Percentiles rank a stretch among this genome's conserved stretches.
phyloP scores from a whole-genome alignment of 768 basidiomycete species.

The Boletales sp. region DNA sequence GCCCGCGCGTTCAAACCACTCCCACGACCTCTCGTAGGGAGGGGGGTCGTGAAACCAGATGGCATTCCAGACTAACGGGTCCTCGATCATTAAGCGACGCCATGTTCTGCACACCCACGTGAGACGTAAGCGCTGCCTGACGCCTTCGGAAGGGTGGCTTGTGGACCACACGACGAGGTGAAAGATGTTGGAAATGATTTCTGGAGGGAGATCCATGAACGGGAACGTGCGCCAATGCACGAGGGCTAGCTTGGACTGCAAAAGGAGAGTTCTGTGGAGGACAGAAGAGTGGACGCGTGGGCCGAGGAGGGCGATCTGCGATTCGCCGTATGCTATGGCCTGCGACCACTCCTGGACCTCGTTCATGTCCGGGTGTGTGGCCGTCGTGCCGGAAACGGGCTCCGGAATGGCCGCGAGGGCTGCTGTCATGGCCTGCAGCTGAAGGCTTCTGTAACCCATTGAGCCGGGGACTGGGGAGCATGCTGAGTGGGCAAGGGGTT shows the following conservation, averaged over 20 bases:
- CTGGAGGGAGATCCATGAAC: slow-evolving; percentile 59
- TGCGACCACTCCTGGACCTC: slow-evolving; percentile 12
- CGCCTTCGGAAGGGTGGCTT: slow-evolving; percentile 31
- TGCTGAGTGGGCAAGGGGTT: slow-evolving; percentile 10
- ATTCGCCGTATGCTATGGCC: slow-evolving; percentile 16
- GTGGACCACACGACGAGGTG: slow-evolving; percentile 57
- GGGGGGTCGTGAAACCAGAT: slow-evolving; percentile 58
- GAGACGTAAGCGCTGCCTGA: slow-evolving; percentile 42
- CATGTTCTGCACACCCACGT: slow-evolving; percentile 60
- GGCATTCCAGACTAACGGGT: slow-evolving; percentile 59
- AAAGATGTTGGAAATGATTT: slow-evolving; percentile 65
- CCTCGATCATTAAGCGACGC: slow-evolving; percentile 46
- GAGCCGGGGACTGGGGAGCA: slow-evolving; percentile 18
- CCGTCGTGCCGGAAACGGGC: slow-evolving; percentile 6
- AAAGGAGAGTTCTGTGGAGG: slow-evolving; percentile 16
- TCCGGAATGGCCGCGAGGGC: slow-evolving; percentile 18
- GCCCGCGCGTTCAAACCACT: slow-evolving; percentile 58
- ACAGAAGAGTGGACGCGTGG: slow-evolving; percentile 10
- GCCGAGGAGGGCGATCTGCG: slow-evolving; percentile 18
- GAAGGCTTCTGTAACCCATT: slow-evolving; percentile 13
- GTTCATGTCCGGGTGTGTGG: not conserved
- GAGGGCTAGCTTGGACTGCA: slow-evolving; percentile 19
- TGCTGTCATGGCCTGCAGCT: slow-evolving; percentile 15
- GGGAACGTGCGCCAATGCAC: slow-evolving; percentile 46
- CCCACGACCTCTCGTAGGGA: slow-evolving; percentile 47